Conservation (phyloP, 306 rosid genomes). For the Cucurbita moschata region DNA sequence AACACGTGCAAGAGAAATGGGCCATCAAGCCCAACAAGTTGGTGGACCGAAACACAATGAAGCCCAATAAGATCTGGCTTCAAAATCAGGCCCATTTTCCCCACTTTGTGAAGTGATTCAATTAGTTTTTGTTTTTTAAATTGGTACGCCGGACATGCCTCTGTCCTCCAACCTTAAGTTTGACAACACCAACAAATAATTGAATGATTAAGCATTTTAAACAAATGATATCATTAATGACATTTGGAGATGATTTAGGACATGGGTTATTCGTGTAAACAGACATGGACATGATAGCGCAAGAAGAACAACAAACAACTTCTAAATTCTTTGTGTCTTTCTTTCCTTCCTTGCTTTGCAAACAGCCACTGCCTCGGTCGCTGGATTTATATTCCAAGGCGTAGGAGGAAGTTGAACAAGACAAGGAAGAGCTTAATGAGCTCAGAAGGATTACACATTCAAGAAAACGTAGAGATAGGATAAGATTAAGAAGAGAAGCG, state of each 20-base stretch:
- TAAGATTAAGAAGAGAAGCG: background rate
- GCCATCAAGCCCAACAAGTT: background rate
- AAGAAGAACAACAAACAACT: background rate
- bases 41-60: background rate
- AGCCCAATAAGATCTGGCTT: background rate
- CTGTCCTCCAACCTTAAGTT: background rate
- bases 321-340: background rate
- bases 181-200: background rate
- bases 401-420: background rate
- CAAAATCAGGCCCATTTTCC: background rate
- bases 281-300: background rate
- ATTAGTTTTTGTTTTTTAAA: no score
- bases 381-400: background rate
- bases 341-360: background rate
- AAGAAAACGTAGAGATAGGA: background rate
- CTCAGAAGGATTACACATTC: background rate
- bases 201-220: background rate
- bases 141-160: background rate
- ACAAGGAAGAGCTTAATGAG: background rate
- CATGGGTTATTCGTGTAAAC: background rate
- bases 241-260: background rate
- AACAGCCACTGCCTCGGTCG: background rate
- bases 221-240: background rate
- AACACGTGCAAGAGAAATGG: background rate
- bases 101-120: no score